Evolutionary conservation across 202 grass and related monocot species (phyloP), one percentile per base, ranked within the genome.

Genomic region (Thinopyrum obtusiflorum): DNA sequence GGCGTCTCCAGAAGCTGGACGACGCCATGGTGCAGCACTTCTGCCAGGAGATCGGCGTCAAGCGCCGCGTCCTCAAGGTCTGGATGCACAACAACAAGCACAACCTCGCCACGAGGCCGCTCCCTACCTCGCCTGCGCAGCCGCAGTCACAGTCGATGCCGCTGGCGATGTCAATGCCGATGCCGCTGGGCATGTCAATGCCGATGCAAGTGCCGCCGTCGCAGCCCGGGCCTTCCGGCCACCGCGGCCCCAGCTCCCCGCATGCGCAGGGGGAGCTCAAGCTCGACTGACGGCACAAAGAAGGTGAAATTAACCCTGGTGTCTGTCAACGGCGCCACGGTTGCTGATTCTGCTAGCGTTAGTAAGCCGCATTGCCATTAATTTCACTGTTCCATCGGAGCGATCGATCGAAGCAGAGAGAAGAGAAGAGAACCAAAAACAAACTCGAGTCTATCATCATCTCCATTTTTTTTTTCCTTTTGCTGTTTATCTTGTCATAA

Each of bases 61-160:
- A 89, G 84, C 90, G 97, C 26, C 90, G 95, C 21, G 95, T 98
- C 10, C 91, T 98, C 68, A 97, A 97, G 89, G 92, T 97, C 23
- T 97, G 95, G 95, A 97, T 97, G 95, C 95, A 97, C 82, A 97
- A 97, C 89, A 94, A 97, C 85, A 97, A 97, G 83, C 90, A 97
- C 78, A 94, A 79, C 86, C 92, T 98, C 20, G 95, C 90, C 80
- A 97, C 83, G 85, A 94, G 92, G 91, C 94, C 86, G 20, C 42
- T 37, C 21, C 42, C 62, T 4, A 1, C 39, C 42, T 77, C 71
- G 8, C 71, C 82, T 2, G 18, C 61, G 61, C 65, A 7, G 10
- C 36, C 70, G 25, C 68, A 15, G 32, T 15, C 44, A 12, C 67
- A 49, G 9, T 29, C 81, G 3, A 40, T 73, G 29, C 62, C 71